A percentile compares a stretch with the other conserved stretches of the same genome.
Evolutionary conservation across 2,329 filamentous ascomycete genomes (phyloP).

Genomic region (Eurotiales sp.): DNA sequence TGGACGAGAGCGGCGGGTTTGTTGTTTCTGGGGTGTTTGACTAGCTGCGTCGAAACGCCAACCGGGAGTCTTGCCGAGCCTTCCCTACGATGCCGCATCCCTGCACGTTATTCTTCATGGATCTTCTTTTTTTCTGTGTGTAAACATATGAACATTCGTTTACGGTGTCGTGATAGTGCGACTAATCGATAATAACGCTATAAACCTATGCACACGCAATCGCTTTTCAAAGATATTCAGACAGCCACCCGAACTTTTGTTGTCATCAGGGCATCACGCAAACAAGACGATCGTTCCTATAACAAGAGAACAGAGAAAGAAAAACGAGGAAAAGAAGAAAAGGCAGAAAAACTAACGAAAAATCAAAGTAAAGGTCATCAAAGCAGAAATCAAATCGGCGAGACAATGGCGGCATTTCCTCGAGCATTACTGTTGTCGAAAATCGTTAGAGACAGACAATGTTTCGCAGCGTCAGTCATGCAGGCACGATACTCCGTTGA

Average conservation of each 20-base stretch:
- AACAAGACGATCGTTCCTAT: not conserved
- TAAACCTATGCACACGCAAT: not conserved
- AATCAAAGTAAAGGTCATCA: too few species aligned
- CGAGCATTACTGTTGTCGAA: not conserved
- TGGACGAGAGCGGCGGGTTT: not conserved
- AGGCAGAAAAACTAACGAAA: too few species aligned
- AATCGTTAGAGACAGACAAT: not conserved
- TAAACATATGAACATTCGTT: too few species aligned
- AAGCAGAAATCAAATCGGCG: too few species aligned
- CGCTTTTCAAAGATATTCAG: slow-evolving; percentile 15
- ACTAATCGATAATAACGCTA: too few species aligned
- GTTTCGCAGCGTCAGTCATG: too few species aligned
- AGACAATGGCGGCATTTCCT: not conserved
- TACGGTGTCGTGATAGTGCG: too few species aligned
- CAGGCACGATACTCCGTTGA: slow-evolving; percentile 17
- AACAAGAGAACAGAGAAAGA: not conserved
- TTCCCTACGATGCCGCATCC: not conserved
- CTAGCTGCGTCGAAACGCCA: slow-evolving; percentile 1
- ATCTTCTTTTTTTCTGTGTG: too few species aligned
- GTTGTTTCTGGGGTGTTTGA: not conserved
- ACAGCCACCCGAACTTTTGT: slow-evolving; percentile 19
- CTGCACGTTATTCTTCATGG: too few species aligned
- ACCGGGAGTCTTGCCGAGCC: slow-evolving; percentile 4
- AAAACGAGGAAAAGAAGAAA: not conserved
- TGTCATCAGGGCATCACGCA: slow-evolving; percentile 11